phyloP scores from a whole-genome alignment of 495 filamentous ascomycete species.

The Podospora australis region DNA sequence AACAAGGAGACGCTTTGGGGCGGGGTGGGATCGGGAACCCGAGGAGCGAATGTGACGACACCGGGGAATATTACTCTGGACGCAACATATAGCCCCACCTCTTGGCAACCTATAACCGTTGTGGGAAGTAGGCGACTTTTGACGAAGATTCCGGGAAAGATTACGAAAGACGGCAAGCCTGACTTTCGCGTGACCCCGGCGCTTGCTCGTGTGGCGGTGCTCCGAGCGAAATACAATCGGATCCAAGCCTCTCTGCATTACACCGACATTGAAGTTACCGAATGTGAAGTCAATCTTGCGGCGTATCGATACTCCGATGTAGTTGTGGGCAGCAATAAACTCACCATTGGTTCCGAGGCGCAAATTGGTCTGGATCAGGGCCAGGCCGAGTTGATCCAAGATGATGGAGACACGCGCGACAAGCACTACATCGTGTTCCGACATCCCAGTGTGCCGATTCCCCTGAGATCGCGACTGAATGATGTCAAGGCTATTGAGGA shows the following conservation, averaged over 20 bases:
- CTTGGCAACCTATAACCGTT: slow-evolving; percentile 5
- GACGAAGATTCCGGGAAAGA: not conserved
- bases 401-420: not conserved
- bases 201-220: slow-evolving; percentile 4
- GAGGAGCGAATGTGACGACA: not conserved
- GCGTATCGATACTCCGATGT: slow-evolving; percentile 10
- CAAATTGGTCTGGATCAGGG: slow-evolving; percentile 1
- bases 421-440: not conserved
- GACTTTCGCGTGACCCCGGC: not conserved
- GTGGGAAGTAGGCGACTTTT: not conserved
- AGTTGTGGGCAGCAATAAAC: not conserved
- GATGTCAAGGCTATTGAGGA: not conserved
- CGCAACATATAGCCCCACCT: not conserved
- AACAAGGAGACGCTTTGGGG: not conserved
- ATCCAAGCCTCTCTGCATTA: not conserved
- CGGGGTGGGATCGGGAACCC: no score
- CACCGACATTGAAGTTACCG: not conserved
- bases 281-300: slow-evolving; percentile 4
- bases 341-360: not conserved
- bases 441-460: not conserved
- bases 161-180: not conserved
- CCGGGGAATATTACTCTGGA: slow-evolving; percentile 2
- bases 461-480: not conserved
- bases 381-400: not conserved
- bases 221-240: not conserved